Evolutionary conservation across 2,329 filamentous ascomycete species (phyloP).

Genomic region (Aspergillus piperis): DNA sequence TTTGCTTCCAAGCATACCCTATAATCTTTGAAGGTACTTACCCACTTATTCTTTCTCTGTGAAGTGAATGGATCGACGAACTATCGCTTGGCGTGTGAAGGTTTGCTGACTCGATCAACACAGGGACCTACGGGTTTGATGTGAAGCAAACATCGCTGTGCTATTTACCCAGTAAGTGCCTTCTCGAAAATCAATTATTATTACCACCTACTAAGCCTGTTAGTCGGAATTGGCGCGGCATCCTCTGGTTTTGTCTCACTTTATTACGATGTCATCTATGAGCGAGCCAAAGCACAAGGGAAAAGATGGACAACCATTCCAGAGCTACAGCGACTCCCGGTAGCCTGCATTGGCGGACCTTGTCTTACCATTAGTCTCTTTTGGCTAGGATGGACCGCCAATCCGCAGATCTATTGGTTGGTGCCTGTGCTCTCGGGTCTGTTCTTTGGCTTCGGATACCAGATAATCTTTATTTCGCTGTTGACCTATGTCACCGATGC

Average conservation of each 20-base stretch:
- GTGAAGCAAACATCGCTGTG: slow-evolving; percentile 66
- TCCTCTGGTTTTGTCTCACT: slow-evolving; percentile 64
- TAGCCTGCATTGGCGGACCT: slow-evolving; percentile 70
- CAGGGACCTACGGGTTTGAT: slow-evolving; percentile 62
- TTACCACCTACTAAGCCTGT: slow-evolving; percentile 5
- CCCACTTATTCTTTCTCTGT: not conserved
- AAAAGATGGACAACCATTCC: slow-evolving; percentile 57
- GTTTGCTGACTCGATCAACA: not conserved
- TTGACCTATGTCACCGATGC: slow-evolving; percentile 67
- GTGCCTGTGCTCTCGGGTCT: slow-evolving; percentile 63
- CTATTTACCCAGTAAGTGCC: slow-evolving; percentile 60
- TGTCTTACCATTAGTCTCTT: slow-evolving; percentile 55
- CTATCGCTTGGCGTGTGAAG: not conserved
- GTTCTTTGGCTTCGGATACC: slow-evolving; percentile 63
- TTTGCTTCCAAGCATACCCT: slow-evolving; percentile 76
- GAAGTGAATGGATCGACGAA: not conserved
- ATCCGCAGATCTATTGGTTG: slow-evolving; percentile 51
- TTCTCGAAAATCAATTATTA: no score
- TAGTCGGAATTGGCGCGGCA: slow-evolving; percentile 62
- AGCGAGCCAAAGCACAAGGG: slow-evolving; percentile 51
- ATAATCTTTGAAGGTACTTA: slow-evolving; percentile 61
- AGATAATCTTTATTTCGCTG: slow-evolving; percentile 64
- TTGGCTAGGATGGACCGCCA: slow-evolving; percentile 63
- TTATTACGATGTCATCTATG: slow-evolving; percentile 63
- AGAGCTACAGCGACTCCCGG: slow-evolving; percentile 69